Evolutionary conservation across 2,329 filamentous ascomycete species (phyloP), one percentile per base, ranked within the genome.

Genomic region (Neopestalotiopsis sp.): DNA sequence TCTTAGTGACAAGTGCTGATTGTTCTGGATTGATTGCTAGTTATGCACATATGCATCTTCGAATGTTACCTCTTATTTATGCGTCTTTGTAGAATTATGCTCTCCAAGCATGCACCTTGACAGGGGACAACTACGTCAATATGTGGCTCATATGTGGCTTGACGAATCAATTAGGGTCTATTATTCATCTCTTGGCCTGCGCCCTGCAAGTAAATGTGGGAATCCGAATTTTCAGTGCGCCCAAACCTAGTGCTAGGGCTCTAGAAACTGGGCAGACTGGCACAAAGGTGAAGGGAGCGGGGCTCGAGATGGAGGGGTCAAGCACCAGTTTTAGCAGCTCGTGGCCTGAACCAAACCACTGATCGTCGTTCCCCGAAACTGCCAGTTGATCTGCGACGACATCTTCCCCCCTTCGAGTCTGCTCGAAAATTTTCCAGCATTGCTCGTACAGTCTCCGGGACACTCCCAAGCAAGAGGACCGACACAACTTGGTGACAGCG

Each of bases 221-320:
- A 52, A 52, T 52, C 17, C 45, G 45, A 52, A 52, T 52, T 52
- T 52, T 52, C 45, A 24, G 45, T 52, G 45, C 45, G 45, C 45
- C 45, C 45, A 52, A 52, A 52, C 45, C 45, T 52, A 52, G 45
- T 52, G 45, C 45, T 52, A 52, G 45, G 45, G 45, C 45, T 52
- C 45, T 52, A 20, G 45, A 52, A 52, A 52, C 45, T 52, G 45
- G 45, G 17, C 45, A 52, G 45, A 52, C 24, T 28, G 24, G 24
- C 24, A 28, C 24, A 28, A 52, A 52, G 45, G 17, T 52, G n/a
- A 52, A 20, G 3, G 20, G 45, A 52, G 45, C 45, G 45, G 45
- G 45, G 45, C 45, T n/a, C 34, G 34, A 38, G 34, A n/a, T 52
- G 45, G 45, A 52, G 45, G 45, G 45, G 45, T 52, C 45, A 24